phyloP scores from a whole-genome alignment of 768 basidiomycete species.

The Astraeus odoratus region DNA sequence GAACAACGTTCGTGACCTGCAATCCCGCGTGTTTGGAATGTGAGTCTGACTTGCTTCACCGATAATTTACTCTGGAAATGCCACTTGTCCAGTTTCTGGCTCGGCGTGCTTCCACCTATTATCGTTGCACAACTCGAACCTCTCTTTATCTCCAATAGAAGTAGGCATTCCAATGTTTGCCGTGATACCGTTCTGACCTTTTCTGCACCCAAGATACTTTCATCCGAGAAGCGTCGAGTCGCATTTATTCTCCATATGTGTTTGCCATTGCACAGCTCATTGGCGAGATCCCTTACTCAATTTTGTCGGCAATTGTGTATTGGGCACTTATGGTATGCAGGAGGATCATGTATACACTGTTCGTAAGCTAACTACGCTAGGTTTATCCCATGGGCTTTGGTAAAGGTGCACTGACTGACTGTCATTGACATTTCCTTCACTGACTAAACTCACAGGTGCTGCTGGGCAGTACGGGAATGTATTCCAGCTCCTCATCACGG shows the following conservation, averaged over 20 bases:
- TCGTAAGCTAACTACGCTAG: conserved; percentile 10
- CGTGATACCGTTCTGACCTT: background rate
- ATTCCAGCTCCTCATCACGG: conserved; percentile 62
- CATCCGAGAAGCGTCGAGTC: conserved; percentile 63
- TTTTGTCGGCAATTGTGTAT: conserved; percentile 65
- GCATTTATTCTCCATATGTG: conserved; percentile 81
- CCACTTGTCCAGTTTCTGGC: conserved; percentile 46
- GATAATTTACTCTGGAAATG: background rate
- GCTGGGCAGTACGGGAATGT: conserved; percentile 57
- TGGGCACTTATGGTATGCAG: conserved; percentile 61
- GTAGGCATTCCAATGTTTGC: conserved; percentile 27
- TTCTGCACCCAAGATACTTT: conserved; percentile 27
- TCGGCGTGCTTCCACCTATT: conserved; percentile 61
- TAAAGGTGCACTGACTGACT: conserved; percentile 18
- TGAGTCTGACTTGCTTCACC: conserved; percentile 26
- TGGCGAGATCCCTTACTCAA: conserved; percentile 73
- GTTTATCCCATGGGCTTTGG: conserved; percentile 65
- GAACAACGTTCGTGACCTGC: conserved; percentile 54
- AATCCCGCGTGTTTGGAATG: conserved; percentile 80
- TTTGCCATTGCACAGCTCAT: conserved; percentile 79
- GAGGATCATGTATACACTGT: background rate
- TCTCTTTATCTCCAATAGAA: conserved; percentile 69
- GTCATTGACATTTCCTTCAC: background rate
- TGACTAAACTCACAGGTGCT: conserved; percentile 29
- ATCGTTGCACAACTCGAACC: conserved; percentile 71